phyloP scores from a whole-genome alignment of 1,284 basidiomycete species.

The Tilletia setariae region DNA sequence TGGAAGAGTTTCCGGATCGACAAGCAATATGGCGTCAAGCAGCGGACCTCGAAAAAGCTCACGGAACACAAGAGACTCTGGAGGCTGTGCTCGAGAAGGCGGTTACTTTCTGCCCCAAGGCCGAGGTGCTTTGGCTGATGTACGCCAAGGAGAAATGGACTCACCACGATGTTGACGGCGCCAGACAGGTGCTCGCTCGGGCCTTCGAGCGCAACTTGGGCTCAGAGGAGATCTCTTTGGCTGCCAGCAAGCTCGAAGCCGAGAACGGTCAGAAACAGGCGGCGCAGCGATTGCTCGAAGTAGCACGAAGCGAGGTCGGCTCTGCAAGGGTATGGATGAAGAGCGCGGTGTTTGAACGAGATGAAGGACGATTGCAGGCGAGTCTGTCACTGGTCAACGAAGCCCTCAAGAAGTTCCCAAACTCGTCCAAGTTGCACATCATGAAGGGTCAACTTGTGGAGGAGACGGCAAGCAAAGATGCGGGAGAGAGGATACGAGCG shows the following conservation, averaged over 20 bases:
- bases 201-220: constrained; percentile 94
- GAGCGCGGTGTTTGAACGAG: constrained; percentile 86
- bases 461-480: neutral
- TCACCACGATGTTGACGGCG: constrained; percentile 72
- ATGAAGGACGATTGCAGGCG: constrained; percentile 71
- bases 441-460: constrained; percentile 83
- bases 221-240: constrained; percentile 94
- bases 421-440: constrained; percentile 89
- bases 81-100: constrained; percentile 77
- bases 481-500: constrained; percentile 18
- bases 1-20: constrained; percentile 84
- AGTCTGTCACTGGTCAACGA: constrained; percentile 73
- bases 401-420: constrained; percentile 76
- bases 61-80: constrained; percentile 78
- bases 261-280: constrained; percentile 85
- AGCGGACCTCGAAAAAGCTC: constrained; percentile 83
- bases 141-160: constrained; percentile 92
- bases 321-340: constrained; percentile 98
- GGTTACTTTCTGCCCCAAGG: constrained; percentile 83
- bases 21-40: constrained; percentile 81
- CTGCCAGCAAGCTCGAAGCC: constrained; percentile 90
- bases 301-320: constrained; percentile 82
- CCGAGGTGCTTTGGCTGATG: constrained; percentile 95
- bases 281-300: constrained; percentile 77
- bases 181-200: constrained; percentile 77